These are phyloP conservation scores for Penstemon barbatus DNA, from an alignment of 257 asterid genomes.

Conservation along the genomic window DNA sequence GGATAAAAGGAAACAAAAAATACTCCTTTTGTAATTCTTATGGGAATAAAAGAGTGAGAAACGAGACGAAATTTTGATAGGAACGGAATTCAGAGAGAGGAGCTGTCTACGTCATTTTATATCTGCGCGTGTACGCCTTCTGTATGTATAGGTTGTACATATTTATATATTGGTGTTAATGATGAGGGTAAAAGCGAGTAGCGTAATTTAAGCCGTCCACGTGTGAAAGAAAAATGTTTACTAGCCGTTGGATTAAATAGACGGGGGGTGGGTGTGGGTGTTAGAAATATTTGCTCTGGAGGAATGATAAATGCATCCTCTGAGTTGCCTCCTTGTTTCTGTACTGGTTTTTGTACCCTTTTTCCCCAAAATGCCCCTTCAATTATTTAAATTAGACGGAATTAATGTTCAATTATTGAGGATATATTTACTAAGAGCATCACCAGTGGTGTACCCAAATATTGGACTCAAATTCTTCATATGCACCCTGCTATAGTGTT, in stretches of 20 bases:
- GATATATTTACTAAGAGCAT: too few relatives aligned
- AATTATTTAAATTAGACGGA: neutral
- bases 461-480: too few relatives aligned
- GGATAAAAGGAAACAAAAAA: neutral
- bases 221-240: neutral
- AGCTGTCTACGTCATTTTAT: constrained; percentile 25
- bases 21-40: neutral
- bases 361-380: constrained; percentile 25
- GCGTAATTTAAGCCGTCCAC: constrained; percentile 31
- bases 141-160: constrained; percentile 1
- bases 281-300: constrained; percentile 22
- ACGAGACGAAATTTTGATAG: constrained; percentile 13
- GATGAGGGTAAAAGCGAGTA: constrained; percentile 26
- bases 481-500: too few relatives aligned
- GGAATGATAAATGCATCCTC: constrained; percentile 41
- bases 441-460: too few relatives aligned
- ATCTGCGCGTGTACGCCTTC: constrained; percentile 19
- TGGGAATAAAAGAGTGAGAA: constrained; percentile 14
- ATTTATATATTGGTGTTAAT: constrained; percentile 18
- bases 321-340: constrained; percentile 45
- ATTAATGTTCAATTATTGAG: constrained; percentile 2
- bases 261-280: neutral
- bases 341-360: neutral
- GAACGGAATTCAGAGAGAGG: constrained; percentile 26
- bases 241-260: constrained; percentile 33